A percentile compares a stretch with the other conserved stretches of the same genome.
Evolutionary conservation across 768 basidiomycete species (phyloP).

Genomic region (Suillus subalutaceus): DNA sequence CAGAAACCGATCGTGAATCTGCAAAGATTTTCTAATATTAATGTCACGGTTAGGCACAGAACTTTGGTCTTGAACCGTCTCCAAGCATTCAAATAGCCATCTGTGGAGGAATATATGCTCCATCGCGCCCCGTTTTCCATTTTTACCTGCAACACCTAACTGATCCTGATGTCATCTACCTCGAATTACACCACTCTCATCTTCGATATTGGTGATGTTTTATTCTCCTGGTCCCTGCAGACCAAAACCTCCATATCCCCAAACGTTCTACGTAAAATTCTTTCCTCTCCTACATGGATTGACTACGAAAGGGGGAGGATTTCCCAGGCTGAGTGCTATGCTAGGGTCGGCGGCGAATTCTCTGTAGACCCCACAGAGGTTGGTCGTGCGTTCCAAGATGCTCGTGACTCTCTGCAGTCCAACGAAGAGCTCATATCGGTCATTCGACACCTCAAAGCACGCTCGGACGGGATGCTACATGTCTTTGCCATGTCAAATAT

Average conservation of each 20-base stretch:
- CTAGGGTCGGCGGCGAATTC: constrained; percentile 43
- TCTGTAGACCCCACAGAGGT: constrained; percentile 42
- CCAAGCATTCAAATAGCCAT: constrained; percentile 8
- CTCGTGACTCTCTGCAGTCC: constrained; percentile 49
- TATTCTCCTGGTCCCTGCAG: constrained; percentile 55
- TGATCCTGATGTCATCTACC: constrained; percentile 5
- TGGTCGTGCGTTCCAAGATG: constrained; percentile 46
- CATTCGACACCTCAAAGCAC: constrained; percentile 47
- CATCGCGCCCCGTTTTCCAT: neutral
- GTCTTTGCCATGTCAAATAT: constrained; percentile 67
- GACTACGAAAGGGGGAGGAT: constrained; percentile 55
- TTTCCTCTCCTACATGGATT: constrained; percentile 51
- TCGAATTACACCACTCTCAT: constrained; percentile 37
- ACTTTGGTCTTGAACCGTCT: neutral
- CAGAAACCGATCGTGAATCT: no score
- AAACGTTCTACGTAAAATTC: constrained; percentile 40
- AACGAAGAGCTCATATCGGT: constrained; percentile 49
- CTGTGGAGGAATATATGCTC: neutral
- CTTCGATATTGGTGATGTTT: constrained; percentile 59
- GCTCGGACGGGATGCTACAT: constrained; percentile 36
- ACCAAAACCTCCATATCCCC: constrained; percentile 48
- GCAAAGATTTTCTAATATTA: no score
- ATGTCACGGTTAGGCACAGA: neutral
- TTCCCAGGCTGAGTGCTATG: constrained; percentile 47
- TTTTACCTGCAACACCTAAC: neutral